A percentile compares a stretch with the other conserved stretches of the same genome.
Evolutionary conservation across 306 rosid species (phyloP).

Genomic region (Cyamopsis tetragonoloba): DNA sequence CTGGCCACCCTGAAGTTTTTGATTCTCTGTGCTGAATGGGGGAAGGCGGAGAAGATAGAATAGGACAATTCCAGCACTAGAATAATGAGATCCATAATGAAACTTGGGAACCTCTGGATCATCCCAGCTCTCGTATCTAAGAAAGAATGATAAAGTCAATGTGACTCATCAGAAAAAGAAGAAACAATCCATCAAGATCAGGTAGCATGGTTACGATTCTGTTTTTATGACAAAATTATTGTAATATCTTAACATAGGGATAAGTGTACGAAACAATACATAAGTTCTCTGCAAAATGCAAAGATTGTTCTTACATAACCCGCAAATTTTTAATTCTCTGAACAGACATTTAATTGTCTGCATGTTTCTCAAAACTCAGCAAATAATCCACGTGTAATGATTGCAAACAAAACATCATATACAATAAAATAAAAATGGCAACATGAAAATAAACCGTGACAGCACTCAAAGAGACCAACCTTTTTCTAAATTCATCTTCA

Average conservation of each 20-base stretch:
- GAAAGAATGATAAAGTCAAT: conserved; percentile 1
- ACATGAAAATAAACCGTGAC: conserved; percentile 1
- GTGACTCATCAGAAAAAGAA: background rate
- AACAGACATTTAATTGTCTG: background rate
- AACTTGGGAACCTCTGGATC: conserved; percentile 99
- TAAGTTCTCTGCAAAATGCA: conserved; percentile 11
- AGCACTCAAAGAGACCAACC: conserved; percentile 43
- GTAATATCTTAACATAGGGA: background rate
- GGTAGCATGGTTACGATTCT: background rate
- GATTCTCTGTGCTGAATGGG: conserved; percentile 92
- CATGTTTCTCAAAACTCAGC: background rate
- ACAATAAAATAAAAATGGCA: conserved; percentile 9
- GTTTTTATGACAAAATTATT: background rate
- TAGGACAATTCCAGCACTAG: conserved; percentile 99
- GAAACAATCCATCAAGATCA: conserved; percentile 6
- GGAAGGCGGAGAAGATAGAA: conserved; percentile 96
- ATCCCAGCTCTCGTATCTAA: conserved; percentile 97
- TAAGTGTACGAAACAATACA: background rate
- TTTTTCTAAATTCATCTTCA: conserved; percentile 92
- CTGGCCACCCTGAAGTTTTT: conserved; percentile 99
- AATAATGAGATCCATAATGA: conserved; percentile 98
- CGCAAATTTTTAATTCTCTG: background rate
- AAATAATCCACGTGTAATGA: conserved; percentile 9
- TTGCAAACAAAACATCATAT: conserved; percentile 3
- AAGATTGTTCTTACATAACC: background rate